phyloP scores from a whole-genome alignment of 106 monocot genomes.

The Apostasia shenzhenica region DNA sequence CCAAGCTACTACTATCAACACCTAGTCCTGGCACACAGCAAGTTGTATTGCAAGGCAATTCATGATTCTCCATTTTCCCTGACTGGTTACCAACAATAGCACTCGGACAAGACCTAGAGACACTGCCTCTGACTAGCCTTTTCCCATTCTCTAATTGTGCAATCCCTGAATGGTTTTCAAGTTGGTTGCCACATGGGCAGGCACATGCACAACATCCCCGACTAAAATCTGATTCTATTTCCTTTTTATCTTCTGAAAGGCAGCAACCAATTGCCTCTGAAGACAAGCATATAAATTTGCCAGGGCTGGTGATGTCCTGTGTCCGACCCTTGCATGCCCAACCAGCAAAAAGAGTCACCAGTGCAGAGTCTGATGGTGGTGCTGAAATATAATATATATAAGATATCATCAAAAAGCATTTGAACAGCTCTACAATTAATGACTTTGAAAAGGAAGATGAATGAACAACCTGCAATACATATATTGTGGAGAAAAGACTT shows the following conservation, averaged over 20 bases:
- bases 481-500: slow-evolving; percentile 79
- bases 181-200: slow-evolving; percentile 13
- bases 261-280: slow-evolving; percentile 19
- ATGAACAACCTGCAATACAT: slow-evolving; percentile 70
- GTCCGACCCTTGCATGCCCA: slow-evolving; percentile 94
- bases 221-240: slow-evolving; percentile 21
- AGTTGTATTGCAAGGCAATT: slow-evolving; percentile 11
- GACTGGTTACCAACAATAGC: slow-evolving; percentile 6
- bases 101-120: slow-evolving; percentile 21
- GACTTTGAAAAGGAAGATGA: slow-evolving; percentile 2
- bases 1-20: slow-evolving; percentile 49
- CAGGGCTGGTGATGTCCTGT: slow-evolving; percentile 40
- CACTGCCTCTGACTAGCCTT: slow-evolving; percentile 18
- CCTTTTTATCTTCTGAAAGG: slow-evolving; percentile 22
- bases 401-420: background rate
- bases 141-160: slow-evolving; percentile 5
- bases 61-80: slow-evolving; percentile 10
- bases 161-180: background rate
- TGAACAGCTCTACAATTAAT: background rate
- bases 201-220: slow-evolving; percentile 40
- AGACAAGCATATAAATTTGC: slow-evolving; percentile 57
- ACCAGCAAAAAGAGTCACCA: slow-evolving; percentile 91
- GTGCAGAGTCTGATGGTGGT: slow-evolving; percentile 55
- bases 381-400: slow-evolving; percentile 47
- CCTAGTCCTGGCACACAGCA: slow-evolving; percentile 81